Conservation (phyloP, 371 early-diverging fungal genomes). For the Dipsacomyces acuminosporus region DNA sequence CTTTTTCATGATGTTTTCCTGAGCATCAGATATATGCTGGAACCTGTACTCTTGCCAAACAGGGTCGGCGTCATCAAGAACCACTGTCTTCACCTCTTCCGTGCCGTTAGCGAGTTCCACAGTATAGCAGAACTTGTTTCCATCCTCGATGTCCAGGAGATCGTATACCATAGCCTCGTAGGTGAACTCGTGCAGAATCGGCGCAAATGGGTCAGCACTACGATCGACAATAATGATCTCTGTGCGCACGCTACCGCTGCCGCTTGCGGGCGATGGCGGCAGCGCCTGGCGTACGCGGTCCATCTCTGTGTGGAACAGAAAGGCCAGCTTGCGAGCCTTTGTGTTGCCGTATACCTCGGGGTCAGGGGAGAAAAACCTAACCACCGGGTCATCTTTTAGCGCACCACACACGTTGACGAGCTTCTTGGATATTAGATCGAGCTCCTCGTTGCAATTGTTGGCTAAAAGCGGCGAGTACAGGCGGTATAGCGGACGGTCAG, state of each 20-base stretch:
- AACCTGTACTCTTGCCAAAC: conserved; percentile 82
- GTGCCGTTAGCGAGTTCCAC: conserved; percentile 58
- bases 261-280: neutral
- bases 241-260: conserved; percentile 12
- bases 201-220: conserved; percentile 77
- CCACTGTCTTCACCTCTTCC: conserved; percentile 52
- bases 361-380: conserved; percentile 78
- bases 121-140: conserved; percentile 56
- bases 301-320: conserved; percentile 64
- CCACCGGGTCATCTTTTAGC: conserved; percentile 79
- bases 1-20: conserved; percentile 69
- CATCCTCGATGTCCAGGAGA: conserved; percentile 69
- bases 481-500: conserved; percentile 43
- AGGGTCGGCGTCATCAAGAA: conserved; percentile 65
- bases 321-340: conserved; percentile 58
- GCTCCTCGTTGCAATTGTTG: conserved; percentile 57
- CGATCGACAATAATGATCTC: conserved; percentile 83
- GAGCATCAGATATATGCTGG: conserved; percentile 89
- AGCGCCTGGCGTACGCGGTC: conserved; percentile 49
- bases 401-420: conserved; percentile 68
- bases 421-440: conserved; percentile 49
- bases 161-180: conserved; percentile 94
- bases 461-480: conserved; percentile 33
- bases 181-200: conserved; percentile 89
- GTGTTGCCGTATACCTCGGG: conserved; percentile 62